Percentiles rank a stretch among this genome's conserved stretches.
These are phyloP conservation scores for Didymella exigua DNA, from an alignment of 2,329 filamentous ascomycete genomes.

Conservation along the genomic window DNA sequence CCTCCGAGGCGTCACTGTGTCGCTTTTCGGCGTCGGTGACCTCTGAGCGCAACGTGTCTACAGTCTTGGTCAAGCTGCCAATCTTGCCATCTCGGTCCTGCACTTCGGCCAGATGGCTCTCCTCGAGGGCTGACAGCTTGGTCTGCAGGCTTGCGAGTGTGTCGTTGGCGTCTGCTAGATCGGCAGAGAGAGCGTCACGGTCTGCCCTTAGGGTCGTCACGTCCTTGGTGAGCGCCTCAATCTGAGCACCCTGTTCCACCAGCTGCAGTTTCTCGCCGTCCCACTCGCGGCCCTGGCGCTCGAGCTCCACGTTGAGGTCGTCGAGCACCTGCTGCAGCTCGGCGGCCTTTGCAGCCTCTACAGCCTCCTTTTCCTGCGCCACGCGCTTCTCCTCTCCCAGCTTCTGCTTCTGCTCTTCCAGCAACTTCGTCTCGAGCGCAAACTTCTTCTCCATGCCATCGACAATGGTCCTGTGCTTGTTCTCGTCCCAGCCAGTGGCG, in stretches of 20 bases:
- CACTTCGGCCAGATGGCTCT: slow-evolving; percentile 36
- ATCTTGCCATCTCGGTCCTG: slow-evolving; percentile 38
- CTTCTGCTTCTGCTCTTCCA: slow-evolving; percentile 40
- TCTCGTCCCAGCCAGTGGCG: slow-evolving; percentile 22
- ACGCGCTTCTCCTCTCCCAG: slow-evolving; percentile 41
- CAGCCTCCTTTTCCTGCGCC: slow-evolving; percentile 38
- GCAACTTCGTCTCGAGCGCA: slow-evolving; percentile 39
- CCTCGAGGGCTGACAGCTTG: slow-evolving; percentile 35
- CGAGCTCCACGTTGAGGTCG: slow-evolving; percentile 44
- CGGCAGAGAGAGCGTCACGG: slow-evolving; percentile 30
- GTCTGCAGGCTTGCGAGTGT: slow-evolving; percentile 37
- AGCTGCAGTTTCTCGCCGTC: slow-evolving; percentile 45
- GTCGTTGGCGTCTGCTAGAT: slow-evolving; percentile 29
- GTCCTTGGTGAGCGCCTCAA: slow-evolving; percentile 35
- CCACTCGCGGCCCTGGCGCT: slow-evolving; percentile 44
- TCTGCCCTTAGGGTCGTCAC: slow-evolving; percentile 33
- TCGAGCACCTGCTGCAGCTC: slow-evolving; percentile 45
- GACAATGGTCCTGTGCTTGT: slow-evolving; percentile 35
- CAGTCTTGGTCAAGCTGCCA: slow-evolving; percentile 30
- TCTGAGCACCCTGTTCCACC: slow-evolving; percentile 38
- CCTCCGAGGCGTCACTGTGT: slow-evolving; percentile 31
- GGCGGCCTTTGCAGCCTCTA: slow-evolving; percentile 39
- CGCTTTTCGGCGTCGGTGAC: slow-evolving; percentile 28
- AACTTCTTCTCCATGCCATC: slow-evolving; percentile 46
- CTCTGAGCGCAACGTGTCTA: slow-evolving; percentile 35